A percentile compares a stretch with the other conserved stretches of the same genome.
These are phyloP conservation scores for Rutidosis leptorrhynchoides DNA, from an alignment of 129 eudicot genomes.

Conservation along the genomic window DNA sequence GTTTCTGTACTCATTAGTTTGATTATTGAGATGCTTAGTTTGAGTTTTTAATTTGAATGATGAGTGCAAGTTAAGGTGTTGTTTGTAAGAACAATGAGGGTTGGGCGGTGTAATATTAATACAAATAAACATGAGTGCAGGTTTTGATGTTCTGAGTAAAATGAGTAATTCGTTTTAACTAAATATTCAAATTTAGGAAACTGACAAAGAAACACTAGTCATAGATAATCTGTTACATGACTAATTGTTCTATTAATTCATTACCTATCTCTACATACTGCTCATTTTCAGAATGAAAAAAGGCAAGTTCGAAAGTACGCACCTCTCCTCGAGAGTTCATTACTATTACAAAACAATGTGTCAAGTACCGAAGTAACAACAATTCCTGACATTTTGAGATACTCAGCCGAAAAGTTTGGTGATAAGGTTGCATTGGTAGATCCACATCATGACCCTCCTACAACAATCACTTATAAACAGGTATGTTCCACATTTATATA, in stretches of 20 bases:
- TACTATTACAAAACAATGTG: constrained; percentile 34
- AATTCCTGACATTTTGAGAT: constrained; percentile 94
- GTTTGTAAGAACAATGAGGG: too few species aligned
- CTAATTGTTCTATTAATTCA: neutral
- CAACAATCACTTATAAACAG: constrained; percentile 85
- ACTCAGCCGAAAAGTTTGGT: constrained; percentile 78
- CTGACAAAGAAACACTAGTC: too few species aligned
- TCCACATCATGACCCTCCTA: constrained; percentile 89
- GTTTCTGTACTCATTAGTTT: too few species aligned
- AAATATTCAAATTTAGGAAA: too few species aligned
- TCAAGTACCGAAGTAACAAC: constrained; percentile 55
- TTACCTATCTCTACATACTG: constrained; percentile 1
- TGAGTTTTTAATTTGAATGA: too few species aligned
- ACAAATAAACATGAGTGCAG: too few species aligned
- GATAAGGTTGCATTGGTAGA: constrained; percentile 83
- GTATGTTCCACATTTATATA: constrained; percentile 33
- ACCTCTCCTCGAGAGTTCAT: constrained; percentile 63
- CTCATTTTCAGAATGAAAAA: constrained; percentile 45
- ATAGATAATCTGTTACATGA: neutral
- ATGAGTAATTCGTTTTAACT: too few species aligned
- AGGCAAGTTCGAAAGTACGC: constrained; percentile 65
- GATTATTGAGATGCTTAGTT: too few species aligned
- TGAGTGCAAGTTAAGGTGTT: too few species aligned
- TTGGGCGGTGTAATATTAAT: too few species aligned
- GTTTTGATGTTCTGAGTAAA: too few species aligned